Conservation (phyloP, 1,139 yeast species). For the Suhomyces chickasaworum region DNA sequence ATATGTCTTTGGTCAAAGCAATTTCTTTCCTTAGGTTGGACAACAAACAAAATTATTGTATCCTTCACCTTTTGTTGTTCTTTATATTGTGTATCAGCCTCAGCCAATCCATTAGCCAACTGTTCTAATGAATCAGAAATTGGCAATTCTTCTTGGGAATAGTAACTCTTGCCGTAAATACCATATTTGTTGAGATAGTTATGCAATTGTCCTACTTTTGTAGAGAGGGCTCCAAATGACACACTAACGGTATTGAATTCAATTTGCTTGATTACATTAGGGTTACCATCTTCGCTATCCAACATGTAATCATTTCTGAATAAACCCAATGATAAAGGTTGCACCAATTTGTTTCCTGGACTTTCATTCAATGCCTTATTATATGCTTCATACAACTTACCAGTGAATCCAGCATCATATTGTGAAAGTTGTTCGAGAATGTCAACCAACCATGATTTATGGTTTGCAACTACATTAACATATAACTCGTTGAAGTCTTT, state of each 20-base stretch:
- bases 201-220: slow-evolving; percentile 79
- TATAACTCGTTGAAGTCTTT: slow-evolving; percentile 71
- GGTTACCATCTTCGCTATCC: slow-evolving; percentile 42
- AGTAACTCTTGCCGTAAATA: slow-evolving; percentile 47
- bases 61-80: slow-evolving; percentile 18
- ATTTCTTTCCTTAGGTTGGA: slow-evolving; percentile 84
- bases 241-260: slow-evolving; percentile 96
- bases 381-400: slow-evolving; percentile 67
- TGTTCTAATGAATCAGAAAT: slow-evolving; percentile 62
- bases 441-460: slow-evolving; percentile 59
- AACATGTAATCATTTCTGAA: slow-evolving; percentile 92
- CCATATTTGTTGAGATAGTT: slow-evolving; percentile 61
- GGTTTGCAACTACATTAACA: slow-evolving; percentile 57
- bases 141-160: slow-evolving; percentile 57
- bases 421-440: slow-evolving; percentile 57
- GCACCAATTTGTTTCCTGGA: slow-evolving; percentile 52
- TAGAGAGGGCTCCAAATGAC: slow-evolving; percentile 88
- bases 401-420: slow-evolving; percentile 79
- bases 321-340: slow-evolving; percentile 75
- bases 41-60: slow-evolving; percentile 73
- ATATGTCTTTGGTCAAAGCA: slow-evolving; percentile 87
- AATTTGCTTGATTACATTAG: slow-evolving; percentile 72
- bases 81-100: slow-evolving; percentile 61
- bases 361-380: slow-evolving; percentile 40
- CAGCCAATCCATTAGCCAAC: slow-evolving; percentile 71